A percentile compares a stretch with the other conserved stretches of the same genome.
phyloP scores from a whole-genome alignment of 129 eudicot genomes.

The Oenanthe sinensis region DNA sequence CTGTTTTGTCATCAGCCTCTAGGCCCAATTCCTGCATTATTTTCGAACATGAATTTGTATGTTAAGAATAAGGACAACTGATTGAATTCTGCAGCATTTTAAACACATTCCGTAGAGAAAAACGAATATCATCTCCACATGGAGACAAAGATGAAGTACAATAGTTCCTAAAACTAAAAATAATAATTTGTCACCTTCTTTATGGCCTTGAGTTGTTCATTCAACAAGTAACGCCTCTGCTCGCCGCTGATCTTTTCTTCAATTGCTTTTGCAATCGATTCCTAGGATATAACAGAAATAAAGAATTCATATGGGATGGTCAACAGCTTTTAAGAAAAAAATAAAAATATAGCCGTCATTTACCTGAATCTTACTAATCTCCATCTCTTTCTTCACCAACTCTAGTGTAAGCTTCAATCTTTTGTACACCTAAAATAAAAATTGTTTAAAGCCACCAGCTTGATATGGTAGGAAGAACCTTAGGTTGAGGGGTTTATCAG shows the following conservation, averaged over 20 bases:
- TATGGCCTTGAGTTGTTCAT: conserved; percentile 95
- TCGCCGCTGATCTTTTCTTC: conserved; percentile 98
- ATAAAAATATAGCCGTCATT: neutral
- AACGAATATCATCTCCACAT: neutral
- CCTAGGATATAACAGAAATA: conserved; percentile 32
- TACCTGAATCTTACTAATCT: conserved; percentile 95
- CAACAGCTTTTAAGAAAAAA: conserved; percentile 1
- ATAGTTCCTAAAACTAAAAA: neutral
- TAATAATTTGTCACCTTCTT: conserved; percentile 49
- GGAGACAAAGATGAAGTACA: neutral
- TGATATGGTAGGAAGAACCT: conserved; percentile 1
- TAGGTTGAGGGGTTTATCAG: neutral
- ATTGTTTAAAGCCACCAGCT: neutral
- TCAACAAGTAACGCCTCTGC: conserved; percentile 94
- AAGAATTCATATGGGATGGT: neutral
- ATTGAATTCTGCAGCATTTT: neutral
- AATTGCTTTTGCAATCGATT: conserved; percentile 95
- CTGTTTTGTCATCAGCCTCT: conserved; percentile 96
- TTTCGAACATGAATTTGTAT: conserved; percentile 8
- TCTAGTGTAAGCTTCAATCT: conserved; percentile 75
- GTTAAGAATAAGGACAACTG: conserved; percentile 1
- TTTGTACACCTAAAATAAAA: conserved; percentile 55
- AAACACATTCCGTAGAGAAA: conserved; percentile 8
- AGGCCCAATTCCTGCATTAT: conserved; percentile 79
- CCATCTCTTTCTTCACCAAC: conserved; percentile 94